Evolutionary conservation across 1,284 basidiomycete genomes (phyloP), one percentile per base, ranked within the genome.

Genomic region (Heterobasidion annosum): DNA sequence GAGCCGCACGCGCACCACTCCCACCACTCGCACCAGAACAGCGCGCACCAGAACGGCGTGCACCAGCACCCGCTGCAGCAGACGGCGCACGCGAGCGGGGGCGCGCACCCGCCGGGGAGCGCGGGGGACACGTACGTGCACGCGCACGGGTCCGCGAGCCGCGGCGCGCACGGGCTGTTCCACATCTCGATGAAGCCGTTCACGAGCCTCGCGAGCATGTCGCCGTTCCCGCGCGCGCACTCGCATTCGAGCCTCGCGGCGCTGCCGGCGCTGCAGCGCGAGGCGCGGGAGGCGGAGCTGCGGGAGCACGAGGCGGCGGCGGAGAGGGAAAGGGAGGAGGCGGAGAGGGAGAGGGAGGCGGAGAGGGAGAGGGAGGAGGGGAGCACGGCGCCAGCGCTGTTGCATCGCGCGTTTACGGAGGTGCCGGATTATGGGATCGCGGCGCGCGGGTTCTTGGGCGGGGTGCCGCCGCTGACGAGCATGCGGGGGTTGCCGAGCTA

Each of bases 361-460:
- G 25, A 25, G 25, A 25, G 25, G 25, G 25, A 25, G 25, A 25
- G 25, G 25, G 25, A 25, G 4, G 25, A 25, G 25, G 59, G 68
- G 44, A 65, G 67, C 54, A 63, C 70, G 54, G 70, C 68, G 25
- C 68, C 70, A 42, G 66, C 70, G 61, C 59, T 81, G 58, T 70
- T 84, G 55, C 79, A 79, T 59, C 76, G 81, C 16, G 78, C 80
- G 54, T 79, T 85, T 58, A 81, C 82, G 48, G 79, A 86, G 66
- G 92, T 96, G 18, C 93, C 94, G 1, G 80, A 87, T 63, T 97
- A 98, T 67, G 78, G 78, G 13, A 79, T 91, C 48, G 90, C 92
- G 1, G 80, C 82, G 55, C 73, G 83, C 12, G 93, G 91, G 7
- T 94, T 93, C 69, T 74, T 93, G 35, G 93, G 91, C 34, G 81